Conservation (phyloP, 306 rosid species). For the Rosa persica region DNA sequence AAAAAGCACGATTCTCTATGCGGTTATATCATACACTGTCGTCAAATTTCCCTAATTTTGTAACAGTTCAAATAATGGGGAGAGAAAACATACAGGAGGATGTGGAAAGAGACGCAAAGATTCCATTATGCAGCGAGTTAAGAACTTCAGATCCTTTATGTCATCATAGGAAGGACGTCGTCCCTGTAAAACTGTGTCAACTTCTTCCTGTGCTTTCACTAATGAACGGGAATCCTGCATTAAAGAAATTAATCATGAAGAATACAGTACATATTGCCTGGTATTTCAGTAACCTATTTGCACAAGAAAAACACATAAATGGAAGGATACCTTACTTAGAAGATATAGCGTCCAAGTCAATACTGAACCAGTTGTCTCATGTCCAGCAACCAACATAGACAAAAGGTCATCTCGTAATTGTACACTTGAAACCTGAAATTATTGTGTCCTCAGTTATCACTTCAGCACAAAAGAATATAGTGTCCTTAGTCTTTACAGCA, state of each 20-base stretch:
- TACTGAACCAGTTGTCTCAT: conserved; percentile 91
- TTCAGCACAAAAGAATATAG: conserved; percentile 11
- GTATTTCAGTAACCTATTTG: background rate
- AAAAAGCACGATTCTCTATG: background rate
- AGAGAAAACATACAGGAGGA: conserved; percentile 71
- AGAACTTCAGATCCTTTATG: conserved; percentile 72
- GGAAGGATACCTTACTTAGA: conserved; percentile 80
- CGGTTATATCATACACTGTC: background rate
- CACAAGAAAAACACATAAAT: background rate
- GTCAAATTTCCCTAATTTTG: background rate
- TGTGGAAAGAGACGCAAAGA: conserved; percentile 90
- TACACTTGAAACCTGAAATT: conserved; percentile 73
- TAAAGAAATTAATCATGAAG: conserved; percentile 10
- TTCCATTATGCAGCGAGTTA: conserved; percentile 80
- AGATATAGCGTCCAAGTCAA: conserved; percentile 96
- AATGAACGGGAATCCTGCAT: conserved; percentile 59
- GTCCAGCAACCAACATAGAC: conserved; percentile 95
- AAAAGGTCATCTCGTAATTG: conserved; percentile 92
- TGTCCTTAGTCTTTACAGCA: background rate
- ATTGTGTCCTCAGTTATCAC: conserved; percentile 14
- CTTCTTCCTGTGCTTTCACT: conserved; percentile 79
- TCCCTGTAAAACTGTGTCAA: conserved; percentile 80
- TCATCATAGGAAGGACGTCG: conserved; percentile 73
- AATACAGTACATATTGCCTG: background rate
- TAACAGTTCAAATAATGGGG: background rate